A percentile compares a stretch with the other conserved stretches of the same genome.
These are phyloP conservation scores for Neospermospora avenae DNA, from an alignment of 2,329 filamentous ascomycete species.

Conservation along the genomic window DNA sequence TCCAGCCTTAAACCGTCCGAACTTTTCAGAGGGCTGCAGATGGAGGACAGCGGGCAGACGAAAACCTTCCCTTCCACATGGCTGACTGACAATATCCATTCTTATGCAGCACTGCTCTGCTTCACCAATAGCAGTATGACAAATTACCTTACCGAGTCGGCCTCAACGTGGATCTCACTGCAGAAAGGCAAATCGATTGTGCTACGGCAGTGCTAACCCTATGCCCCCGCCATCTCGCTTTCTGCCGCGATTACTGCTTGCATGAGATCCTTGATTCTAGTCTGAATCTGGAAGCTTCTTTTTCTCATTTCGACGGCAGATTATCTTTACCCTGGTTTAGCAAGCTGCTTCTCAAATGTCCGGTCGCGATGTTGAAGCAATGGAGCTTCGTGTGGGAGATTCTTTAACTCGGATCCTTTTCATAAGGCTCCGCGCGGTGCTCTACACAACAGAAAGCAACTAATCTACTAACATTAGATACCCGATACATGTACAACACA, in stretches of 20 bases:
- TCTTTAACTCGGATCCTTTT: not conserved
- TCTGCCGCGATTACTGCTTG: conserved; percentile 1
- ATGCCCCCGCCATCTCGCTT: not conserved
- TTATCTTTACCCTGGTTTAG: not conserved
- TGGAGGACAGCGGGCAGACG: not conserved
- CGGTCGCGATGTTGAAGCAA: not conserved
- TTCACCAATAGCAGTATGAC: conserved; percentile 19
- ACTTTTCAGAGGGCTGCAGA: not conserved
- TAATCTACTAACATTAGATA: conserved; percentile 2
- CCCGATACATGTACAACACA: conserved; percentile 3
- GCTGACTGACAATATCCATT: conserved; percentile 4
- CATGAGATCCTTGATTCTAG: conserved; percentile 7
- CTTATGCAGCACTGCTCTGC: not conserved
- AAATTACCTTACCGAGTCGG: conserved; percentile 10
- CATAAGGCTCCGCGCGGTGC: conserved; percentile 6
- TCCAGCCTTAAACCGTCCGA: not conserved
- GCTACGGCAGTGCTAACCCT: not conserved
- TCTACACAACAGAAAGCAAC: conserved; percentile 4
- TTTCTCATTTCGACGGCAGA: not conserved
- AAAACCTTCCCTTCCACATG: not conserved
- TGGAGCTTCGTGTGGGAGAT: not conserved
- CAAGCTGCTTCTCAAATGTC: not conserved
- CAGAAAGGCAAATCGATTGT: conserved; percentile 9
- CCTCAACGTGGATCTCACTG: conserved; percentile 5
- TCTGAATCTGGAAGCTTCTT: conserved; percentile 9